These are phyloP conservation scores for Starmerella vitae DNA, from an alignment of 805 yeast genomes.

Conservation along the genomic window DNA sequence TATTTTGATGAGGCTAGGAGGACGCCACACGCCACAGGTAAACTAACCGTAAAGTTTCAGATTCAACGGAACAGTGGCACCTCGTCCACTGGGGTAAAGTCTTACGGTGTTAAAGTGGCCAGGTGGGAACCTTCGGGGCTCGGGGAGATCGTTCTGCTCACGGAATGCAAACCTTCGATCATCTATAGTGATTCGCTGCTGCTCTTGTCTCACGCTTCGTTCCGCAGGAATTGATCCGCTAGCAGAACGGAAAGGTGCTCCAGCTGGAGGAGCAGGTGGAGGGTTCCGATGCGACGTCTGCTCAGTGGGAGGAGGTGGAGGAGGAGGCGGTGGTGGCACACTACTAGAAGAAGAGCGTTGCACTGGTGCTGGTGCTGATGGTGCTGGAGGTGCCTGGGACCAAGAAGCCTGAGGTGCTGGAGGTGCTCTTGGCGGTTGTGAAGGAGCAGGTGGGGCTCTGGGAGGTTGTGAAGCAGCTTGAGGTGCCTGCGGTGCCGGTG, in stretches of 20 bases:
- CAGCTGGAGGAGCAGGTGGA: slow-evolving; percentile 20
- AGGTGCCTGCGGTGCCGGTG: slow-evolving; percentile 20
- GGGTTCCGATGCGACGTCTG: slow-evolving; percentile 16
- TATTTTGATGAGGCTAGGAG: neutral
- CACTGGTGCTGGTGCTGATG: slow-evolving; percentile 11
- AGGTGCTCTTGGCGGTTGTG: slow-evolving; percentile 25
- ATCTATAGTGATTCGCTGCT: slow-evolving; percentile 37
- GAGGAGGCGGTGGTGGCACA: slow-evolving; percentile 16
- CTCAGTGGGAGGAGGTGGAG: slow-evolving; percentile 23
- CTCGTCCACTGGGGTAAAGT: slow-evolving; percentile 90
- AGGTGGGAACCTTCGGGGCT: slow-evolving; percentile 43
- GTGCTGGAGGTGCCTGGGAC: slow-evolving; percentile 17
- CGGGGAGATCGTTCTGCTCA: slow-evolving; percentile 60
- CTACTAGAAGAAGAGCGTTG: neutral
- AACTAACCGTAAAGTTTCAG: slow-evolving; percentile 30
- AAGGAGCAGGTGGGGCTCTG: slow-evolving; percentile 18
- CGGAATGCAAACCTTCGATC: slow-evolving; percentile 61
- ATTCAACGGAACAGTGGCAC: slow-evolving; percentile 77
- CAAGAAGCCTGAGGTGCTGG: slow-evolving; percentile 17
- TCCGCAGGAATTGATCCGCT: slow-evolving; percentile 19
- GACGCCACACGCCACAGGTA: neutral
- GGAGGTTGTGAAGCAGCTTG: slow-evolving; percentile 14
- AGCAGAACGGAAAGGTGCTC: slow-evolving; percentile 16
- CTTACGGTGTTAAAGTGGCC: slow-evolving; percentile 51
- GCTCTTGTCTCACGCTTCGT: slow-evolving; percentile 12